Conservation (phyloP, 441 rosid species). For the Erodium trifolium region DNA sequence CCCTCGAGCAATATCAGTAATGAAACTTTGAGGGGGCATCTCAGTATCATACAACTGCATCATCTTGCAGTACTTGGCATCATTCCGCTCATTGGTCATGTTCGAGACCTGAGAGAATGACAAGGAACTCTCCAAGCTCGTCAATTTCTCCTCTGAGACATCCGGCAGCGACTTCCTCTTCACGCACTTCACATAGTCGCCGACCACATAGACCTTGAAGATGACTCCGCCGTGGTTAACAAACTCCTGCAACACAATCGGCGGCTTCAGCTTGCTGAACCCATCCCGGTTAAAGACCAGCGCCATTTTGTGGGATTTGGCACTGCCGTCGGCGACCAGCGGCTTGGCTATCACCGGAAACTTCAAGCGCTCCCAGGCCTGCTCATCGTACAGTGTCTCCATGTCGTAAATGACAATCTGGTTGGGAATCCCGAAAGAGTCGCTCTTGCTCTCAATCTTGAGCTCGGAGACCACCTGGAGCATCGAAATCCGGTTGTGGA, state of each 20-base stretch:
- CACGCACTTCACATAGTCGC: slow-evolving; percentile 55
- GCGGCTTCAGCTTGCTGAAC: slow-evolving; percentile 48
- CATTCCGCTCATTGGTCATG: slow-evolving; percentile 24
- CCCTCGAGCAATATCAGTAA: slow-evolving; percentile 35
- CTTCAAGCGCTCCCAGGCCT: slow-evolving; percentile 35
- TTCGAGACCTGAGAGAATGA: slow-evolving; percentile 25
- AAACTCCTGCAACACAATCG: slow-evolving; percentile 14
- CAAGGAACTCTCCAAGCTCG: slow-evolving; percentile 30
- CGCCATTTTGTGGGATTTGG: slow-evolving; percentile 56
- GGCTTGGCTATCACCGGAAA: slow-evolving; percentile 72
- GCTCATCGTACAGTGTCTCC: slow-evolving; percentile 34
- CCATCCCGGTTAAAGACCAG: slow-evolving; percentile 52
- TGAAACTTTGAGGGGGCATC: slow-evolving; percentile 41
- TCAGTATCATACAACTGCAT: slow-evolving; percentile 36
- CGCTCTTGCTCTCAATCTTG: slow-evolving; percentile 24
- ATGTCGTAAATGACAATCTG: slow-evolving; percentile 54
- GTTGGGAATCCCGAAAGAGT: slow-evolving; percentile 44
- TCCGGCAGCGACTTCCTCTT: slow-evolving; percentile 64
- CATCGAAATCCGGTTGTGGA: slow-evolving; percentile 57
- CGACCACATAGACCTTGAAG: slow-evolving; percentile 64
- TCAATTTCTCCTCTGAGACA: slow-evolving; percentile 43
- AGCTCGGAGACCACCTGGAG: slow-evolving; percentile 45
- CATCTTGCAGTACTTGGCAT: slow-evolving; percentile 29
- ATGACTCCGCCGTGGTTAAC: slow-evolving; percentile 74
- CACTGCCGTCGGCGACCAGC: slow-evolving; percentile 60